Evolutionary conservation across 495 filamentous ascomycete species (phyloP), one percentile per base, ranked within the genome.

Genomic region (Annulohypoxylon bovei): DNA sequence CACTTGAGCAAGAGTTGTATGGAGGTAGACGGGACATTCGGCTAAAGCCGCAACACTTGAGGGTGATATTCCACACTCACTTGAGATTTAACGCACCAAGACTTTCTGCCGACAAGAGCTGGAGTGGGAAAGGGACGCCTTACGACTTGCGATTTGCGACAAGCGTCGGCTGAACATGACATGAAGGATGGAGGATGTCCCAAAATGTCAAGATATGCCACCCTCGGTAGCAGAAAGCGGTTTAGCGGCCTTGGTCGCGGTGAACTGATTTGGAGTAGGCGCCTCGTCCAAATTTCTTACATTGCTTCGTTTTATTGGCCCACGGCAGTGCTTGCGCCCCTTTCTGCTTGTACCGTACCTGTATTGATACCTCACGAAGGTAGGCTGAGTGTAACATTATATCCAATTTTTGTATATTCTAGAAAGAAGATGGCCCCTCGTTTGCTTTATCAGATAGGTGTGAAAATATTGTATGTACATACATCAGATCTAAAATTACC

Each of bases 181-280:
- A 39, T 55, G 70, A 56, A 72, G 70, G 64, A 72, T 72, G 64
- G 59, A 35, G 70, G 60, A 67, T 68, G 66, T 70, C 64, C 64
- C 58, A 52, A 65, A 64, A 35, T 61, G 68, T 71, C 62, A 65
- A 60, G 58, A 69, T 70, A 61, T 44, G 52, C 70, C 54, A 33
- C 70, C 57, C 44, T 75, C 73, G 73, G 73, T 75, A 73, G 67
- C 60, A 37, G 56, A 68, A 73, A 60, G 20, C 22, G 70, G 73
- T 71, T 73, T 75, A 75, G 73, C 70, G 73, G 67, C 62, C n/a
- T 37, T 44, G 44, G 59, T 55, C 59, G 65, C 70, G 70, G 70
- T 72, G 64, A 68, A 63, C 70, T n/a, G 53, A 68, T 72, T 68
- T 40, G 70, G 70, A 54, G 64, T 64, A 61, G 64, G 49, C 25